A percentile compares a stretch with the other conserved stretches of the same genome.
phyloP scores from a whole-genome alignment of 2,329 filamentous ascomycete species.

The Dothidotthia symphoricarpi region DNA sequence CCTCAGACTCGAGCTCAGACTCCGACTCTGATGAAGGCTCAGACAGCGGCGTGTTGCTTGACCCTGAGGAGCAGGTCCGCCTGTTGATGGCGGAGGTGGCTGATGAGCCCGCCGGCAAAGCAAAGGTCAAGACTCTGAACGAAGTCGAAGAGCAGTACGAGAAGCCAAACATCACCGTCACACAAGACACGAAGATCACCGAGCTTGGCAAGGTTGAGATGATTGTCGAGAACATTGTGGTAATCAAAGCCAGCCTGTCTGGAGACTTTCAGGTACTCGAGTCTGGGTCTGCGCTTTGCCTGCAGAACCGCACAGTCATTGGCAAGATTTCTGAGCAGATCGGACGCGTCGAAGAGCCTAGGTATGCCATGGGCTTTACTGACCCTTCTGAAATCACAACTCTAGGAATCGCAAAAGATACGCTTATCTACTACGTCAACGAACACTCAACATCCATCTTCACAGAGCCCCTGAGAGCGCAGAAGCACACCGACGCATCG shows the following conservation, averaged over 20 bases:
- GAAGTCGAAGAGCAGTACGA: constrained; percentile 57
- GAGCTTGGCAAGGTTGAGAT: constrained; percentile 73
- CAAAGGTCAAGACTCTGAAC: constrained; percentile 74
- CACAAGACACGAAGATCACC: constrained; percentile 71
- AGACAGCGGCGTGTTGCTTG: constrained; percentile 65
- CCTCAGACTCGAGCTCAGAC: constrained; percentile 47
- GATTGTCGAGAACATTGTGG: constrained; percentile 72
- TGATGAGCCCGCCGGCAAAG: constrained; percentile 71
- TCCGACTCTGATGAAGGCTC: constrained; percentile 54
- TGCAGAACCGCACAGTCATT: constrained; percentile 70
- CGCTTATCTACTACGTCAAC: constrained; percentile 75
- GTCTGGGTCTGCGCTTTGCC: constrained; percentile 77
- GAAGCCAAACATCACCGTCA: constrained; percentile 77
- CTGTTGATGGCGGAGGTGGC: constrained; percentile 82
- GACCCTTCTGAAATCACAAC: constrained; percentile 66
- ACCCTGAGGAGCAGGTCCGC: constrained; percentile 77
- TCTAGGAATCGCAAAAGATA: constrained; percentile 65
- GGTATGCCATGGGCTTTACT: constrained; percentile 79
- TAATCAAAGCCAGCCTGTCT: constrained; percentile 75
- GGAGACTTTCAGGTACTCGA: constrained; percentile 86
- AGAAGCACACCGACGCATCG: constrained; percentile 90
- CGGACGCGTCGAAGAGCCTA: constrained; percentile 78
- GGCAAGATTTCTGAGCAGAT: constrained; percentile 83
- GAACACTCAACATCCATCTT: constrained; percentile 81
- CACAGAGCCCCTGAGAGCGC: constrained; percentile 72